These are phyloP conservation scores for Oxyria digyna DNA, from an alignment of 148 eudicot species.

Conservation along the genomic window DNA sequence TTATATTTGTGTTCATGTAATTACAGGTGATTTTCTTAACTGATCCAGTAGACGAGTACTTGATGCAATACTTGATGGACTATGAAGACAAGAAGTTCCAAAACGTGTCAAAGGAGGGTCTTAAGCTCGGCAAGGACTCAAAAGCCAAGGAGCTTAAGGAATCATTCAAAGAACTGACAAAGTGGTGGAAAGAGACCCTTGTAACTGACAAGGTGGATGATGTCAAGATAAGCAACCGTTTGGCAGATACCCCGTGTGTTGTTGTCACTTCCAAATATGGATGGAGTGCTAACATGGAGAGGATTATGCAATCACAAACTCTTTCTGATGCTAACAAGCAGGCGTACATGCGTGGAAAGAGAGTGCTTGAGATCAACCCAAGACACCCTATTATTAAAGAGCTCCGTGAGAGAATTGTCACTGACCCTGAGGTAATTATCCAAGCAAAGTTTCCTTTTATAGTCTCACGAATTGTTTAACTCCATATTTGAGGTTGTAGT, in stretches of 20 bases:
- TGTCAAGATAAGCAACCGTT: constrained; percentile 92
- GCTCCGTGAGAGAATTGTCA: constrained; percentile 73
- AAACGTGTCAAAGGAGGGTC: constrained; percentile 93
- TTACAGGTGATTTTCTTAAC: constrained; percentile 88
- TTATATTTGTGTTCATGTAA: not conserved
- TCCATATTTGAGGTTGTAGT: too few relatives aligned
- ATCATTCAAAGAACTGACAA: constrained; percentile 80
- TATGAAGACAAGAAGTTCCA: constrained; percentile 97
- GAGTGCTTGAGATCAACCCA: constrained; percentile 95
- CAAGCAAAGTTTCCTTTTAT: not conserved
- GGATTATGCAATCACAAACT: constrained; percentile 94
- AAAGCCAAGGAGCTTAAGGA: constrained; percentile 87
- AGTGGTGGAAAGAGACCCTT: constrained; percentile 94
- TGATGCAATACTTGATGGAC: constrained; percentile 99
- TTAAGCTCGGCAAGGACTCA: constrained; percentile 78
- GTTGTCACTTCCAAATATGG: constrained; percentile 96
- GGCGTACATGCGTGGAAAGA: constrained; percentile 91
- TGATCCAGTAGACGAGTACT: constrained; percentile 94
- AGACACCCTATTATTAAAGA: constrained; percentile 96
- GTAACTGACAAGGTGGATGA: constrained; percentile 81
- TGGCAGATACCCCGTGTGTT: constrained; percentile 93
- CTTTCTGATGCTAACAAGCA: constrained; percentile 82
- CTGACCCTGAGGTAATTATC: constrained; percentile 64
- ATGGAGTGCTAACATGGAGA: constrained; percentile 98
- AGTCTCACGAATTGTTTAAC: not conserved